Conservation (phyloP, 768 basidiomycete species). For the Hygrophoropsis aurantiaca region DNA sequence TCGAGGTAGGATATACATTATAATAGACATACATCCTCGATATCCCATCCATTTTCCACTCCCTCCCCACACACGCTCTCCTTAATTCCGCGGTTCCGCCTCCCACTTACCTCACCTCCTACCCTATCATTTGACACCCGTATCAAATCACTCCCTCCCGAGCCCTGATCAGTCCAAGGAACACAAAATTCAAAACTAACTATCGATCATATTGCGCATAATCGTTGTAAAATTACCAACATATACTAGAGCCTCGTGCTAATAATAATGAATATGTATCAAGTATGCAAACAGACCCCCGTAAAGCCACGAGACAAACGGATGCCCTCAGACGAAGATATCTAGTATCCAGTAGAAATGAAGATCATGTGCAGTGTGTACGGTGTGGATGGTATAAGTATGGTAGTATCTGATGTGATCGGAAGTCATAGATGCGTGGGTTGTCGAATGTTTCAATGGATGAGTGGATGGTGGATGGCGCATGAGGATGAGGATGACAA, state of each 20-base stretch:
- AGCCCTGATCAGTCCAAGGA: neutral
- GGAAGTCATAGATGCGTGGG: conserved; percentile 17
- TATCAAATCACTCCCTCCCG: too few species aligned
- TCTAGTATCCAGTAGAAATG: conserved; percentile 26
- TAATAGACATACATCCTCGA: too few species aligned
- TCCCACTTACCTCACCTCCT: too few species aligned
- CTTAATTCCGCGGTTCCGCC: too few species aligned
- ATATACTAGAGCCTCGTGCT: conserved; percentile 13
- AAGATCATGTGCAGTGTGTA: conserved; percentile 28
- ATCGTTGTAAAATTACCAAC: conserved; percentile 10
- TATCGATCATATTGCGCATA: conserved; percentile 18
- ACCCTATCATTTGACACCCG: too few species aligned
- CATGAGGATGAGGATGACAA: conserved; percentile 7
- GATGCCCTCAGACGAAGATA: conserved; percentile 5
- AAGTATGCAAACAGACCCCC: conserved; percentile 12
- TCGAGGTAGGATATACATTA: too few species aligned
- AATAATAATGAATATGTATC: conserved; percentile 18
- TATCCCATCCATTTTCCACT: too few species aligned
- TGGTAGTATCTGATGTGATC: conserved; percentile 12
- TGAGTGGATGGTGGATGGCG: conserved; percentile 12
- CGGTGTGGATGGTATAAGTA: conserved; percentile 24
- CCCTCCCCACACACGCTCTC: too few species aligned
- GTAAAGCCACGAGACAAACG: conserved; percentile 15
- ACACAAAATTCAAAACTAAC: neutral
- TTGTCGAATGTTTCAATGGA: conserved; percentile 1